Base-by-base conservation (phyloP, 2,329 filamentous ascomycete species). In the Scedosporium dehoogii region DNA sequence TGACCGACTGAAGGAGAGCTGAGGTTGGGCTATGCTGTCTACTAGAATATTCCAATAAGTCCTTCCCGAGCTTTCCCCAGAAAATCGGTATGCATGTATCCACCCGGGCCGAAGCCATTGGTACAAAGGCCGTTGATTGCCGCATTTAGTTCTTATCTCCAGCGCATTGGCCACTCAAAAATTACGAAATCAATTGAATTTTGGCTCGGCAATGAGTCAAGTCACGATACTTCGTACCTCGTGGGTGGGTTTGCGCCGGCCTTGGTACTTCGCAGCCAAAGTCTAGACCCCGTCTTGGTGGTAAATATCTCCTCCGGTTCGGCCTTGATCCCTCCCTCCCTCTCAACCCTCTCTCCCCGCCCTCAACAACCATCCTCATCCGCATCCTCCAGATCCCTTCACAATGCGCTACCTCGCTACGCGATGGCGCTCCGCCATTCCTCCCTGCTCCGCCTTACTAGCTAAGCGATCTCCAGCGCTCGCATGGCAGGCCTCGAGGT, bases 401-500 rank as follows among this genome's bases (percentile, higher is more conserved):
- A 61, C 46, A 42, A 61, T 61, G 59, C 59, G 59, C 48, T 21
- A 48, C 10, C 33, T 56, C n/a, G 59, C 59, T 25, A 29, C 59
- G 29, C 29, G 46, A 55, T 61, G 59, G 59, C 59, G 59, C 46
- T 53, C 48, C 21, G 48, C 48, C 48, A 41, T 38, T 33, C 46
- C 29, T 33, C 29, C 51, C 48, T 55, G 46, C 6, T 27, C 48
- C 1, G 14, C 59, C 48, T 48, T 61, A 55, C 59, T 61, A 25
- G 59, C 59, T 23, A 61, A 25, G 59, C 59, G 48, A n/a, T 29
- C 27, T 10, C 46, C 59, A n/a, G 46, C 29, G 46, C 21, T 38
- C 46, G 12, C 55, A 16, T 61, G 59, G 27, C 68, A 71, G 65
- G 70, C 74, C 53, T 72, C 73, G 46, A 76, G 79, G 68, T 66